phyloP scores from a whole-genome alignment of 805 yeast genomes.

The Zygoascus ofunaensis region DNA sequence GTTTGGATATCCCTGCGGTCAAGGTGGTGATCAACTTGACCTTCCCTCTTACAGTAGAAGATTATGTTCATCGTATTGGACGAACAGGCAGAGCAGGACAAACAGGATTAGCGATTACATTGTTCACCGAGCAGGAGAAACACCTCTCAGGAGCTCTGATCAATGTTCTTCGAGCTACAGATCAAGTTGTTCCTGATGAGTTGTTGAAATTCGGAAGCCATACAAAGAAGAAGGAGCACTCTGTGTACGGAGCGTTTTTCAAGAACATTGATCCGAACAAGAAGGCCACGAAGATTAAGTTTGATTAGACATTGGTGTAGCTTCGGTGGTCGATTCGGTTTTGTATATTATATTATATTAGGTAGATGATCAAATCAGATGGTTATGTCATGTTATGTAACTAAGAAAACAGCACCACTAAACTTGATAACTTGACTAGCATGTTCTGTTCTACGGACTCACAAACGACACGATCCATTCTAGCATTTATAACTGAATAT shows the following conservation, averaged over 20 bases:
- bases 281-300: constrained; percentile 81
- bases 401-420: no score
- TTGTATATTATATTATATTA: no score
- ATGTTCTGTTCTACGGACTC: no score
- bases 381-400: no score
- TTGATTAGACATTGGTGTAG: no score
- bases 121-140: constrained; percentile 94
- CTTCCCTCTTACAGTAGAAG: constrained; percentile 93
- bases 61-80: constrained; percentile 94
- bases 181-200: constrained; percentile 93
- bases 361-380: no score
- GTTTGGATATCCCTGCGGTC: constrained; percentile 94
- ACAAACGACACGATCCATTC: no score
- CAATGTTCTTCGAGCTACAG: constrained; percentile 87
- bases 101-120: constrained; percentile 87
- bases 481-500: no score
- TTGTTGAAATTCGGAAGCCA: constrained; percentile 93
- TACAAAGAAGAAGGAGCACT: constrained; percentile 94
- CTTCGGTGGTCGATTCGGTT: no score
- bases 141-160: constrained; percentile 90
- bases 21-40: constrained; percentile 91
- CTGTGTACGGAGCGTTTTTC: constrained; percentile 96
- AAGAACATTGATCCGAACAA: constrained; percentile 82
- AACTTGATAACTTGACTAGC: no score
- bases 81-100: constrained; percentile 98